A percentile compares a stretch with the other conserved stretches of the same genome.
phyloP scores from a whole-genome alignment of 176 grass and related monocot genomes.

The Thinopyrum elongatum region DNA sequence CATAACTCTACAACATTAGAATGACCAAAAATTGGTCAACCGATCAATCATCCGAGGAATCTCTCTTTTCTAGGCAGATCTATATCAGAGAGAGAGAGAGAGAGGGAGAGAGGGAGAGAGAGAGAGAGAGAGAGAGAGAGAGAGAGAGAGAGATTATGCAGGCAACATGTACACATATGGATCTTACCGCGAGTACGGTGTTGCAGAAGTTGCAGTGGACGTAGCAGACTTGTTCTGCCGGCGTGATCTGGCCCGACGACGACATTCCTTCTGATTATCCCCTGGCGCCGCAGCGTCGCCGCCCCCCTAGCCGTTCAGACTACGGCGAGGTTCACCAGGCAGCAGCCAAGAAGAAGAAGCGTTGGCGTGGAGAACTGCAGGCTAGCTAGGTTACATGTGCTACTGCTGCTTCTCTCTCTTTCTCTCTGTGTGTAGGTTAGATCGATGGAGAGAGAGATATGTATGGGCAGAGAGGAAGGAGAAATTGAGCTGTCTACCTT shows the following conservation, averaged over 20 bases:
- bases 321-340: neutral
- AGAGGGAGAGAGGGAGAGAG: neutral
- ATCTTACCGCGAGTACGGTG: constrained; percentile 82
- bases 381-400: constrained; percentile 36
- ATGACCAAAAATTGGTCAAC: neutral
- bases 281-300: neutral
- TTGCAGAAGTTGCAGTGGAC: constrained; percentile 97
- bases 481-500: constrained; percentile 52
- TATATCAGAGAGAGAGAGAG: neutral
- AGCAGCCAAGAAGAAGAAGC: constrained; percentile 15
- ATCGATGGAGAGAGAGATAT: neutral
- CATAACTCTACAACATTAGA: neutral
- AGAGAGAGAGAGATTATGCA: constrained; percentile 16
- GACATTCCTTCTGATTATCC: constrained; percentile 46
- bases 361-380: neutral
- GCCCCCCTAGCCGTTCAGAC: neutral
- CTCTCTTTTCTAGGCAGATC: constrained; percentile 17
- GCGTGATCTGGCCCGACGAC: constrained; percentile 42
- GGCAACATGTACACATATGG: neutral
- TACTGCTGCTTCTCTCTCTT: neutral
- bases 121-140: neutral
- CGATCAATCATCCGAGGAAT: constrained; percentile 5
- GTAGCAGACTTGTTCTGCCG: constrained; percentile 75
- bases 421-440: constrained; percentile 24
- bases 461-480: constrained; percentile 38